A percentile compares a stretch with the other conserved stretches of the same genome.
Conservation (phyloP, 139 green algal genomes). For the Nannochloris sp. region DNA sequence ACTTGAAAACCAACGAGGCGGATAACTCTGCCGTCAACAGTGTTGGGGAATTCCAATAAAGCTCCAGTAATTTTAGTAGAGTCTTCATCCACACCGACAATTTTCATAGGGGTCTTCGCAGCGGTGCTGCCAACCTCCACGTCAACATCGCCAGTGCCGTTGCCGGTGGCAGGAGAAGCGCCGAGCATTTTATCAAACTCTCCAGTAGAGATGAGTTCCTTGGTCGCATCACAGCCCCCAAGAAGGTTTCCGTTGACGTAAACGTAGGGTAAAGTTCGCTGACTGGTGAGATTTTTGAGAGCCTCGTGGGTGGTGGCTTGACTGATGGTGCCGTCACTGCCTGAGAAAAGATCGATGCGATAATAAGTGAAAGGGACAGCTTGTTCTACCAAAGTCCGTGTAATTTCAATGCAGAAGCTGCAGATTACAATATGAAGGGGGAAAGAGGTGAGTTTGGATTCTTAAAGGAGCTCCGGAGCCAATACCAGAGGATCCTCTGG, state of each 20-base stretch:
- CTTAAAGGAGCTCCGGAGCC: no score
- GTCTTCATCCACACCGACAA: slow-evolving; percentile 13
- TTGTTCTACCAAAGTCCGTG: slow-evolving; percentile 8
- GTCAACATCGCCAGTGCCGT: neutral
- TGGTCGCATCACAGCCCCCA: slow-evolving; percentile 38
- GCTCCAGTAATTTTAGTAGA: slow-evolving; percentile 11
- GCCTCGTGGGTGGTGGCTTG: slow-evolving; percentile 8
- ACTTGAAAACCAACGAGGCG: slow-evolving; percentile 25
- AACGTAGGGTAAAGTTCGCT: slow-evolving; percentile 37
- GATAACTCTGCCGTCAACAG: slow-evolving; percentile 24
- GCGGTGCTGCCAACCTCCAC: neutral
- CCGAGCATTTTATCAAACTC: slow-evolving; percentile 27
- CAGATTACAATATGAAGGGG: neutral
- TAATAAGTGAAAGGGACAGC: slow-evolving; percentile 16
- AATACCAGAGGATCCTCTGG: no score
- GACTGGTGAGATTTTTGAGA: slow-evolving; percentile 29
- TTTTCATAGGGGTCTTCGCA: neutral
- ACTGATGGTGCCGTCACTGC: neutral
- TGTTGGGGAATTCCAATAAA: slow-evolving; percentile 40
- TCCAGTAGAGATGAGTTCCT: slow-evolving; percentile 20
- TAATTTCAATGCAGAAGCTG: slow-evolving; percentile 37
- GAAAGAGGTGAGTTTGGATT: no score
- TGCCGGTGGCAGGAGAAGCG: neutral
- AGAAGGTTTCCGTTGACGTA: slow-evolving; percentile 27
- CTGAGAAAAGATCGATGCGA: slow-evolving; percentile 11